Percentiles rank a stretch among this genome's conserved stretches.
Evolutionary conservation across 768 basidiomycete species (phyloP).

Genomic region (Vishniacozyma victoriae): DNA sequence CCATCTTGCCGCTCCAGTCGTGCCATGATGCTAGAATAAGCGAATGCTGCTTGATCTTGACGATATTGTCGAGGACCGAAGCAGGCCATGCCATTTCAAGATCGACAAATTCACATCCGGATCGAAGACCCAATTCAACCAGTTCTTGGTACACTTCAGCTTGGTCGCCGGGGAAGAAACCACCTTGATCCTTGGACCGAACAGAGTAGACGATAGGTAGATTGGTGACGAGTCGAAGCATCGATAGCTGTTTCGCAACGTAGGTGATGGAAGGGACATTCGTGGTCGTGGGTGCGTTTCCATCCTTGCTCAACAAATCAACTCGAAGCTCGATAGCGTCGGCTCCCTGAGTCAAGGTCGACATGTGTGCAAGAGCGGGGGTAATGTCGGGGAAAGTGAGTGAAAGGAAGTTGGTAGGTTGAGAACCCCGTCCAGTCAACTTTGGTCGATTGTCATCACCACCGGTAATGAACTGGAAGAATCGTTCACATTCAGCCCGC

Average conservation of each 20-base stretch:
- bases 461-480: constrained; percentile 84
- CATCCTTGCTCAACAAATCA: constrained; percentile 65
- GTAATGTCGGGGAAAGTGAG: constrained; percentile 85
- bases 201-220: constrained; percentile 92
- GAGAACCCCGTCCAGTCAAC: constrained; percentile 44
- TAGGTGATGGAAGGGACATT: constrained; percentile 64
- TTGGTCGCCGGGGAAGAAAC: constrained; percentile 76
- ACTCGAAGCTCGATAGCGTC: constrained; percentile 93
- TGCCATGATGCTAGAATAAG: constrained; percentile 90
- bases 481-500: constrained; percentile 64
- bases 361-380: constrained; percentile 61
- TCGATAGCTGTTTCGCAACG: constrained; percentile 72
- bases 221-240: constrained; percentile 65
- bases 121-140: constrained; percentile 67
- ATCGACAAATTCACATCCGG: constrained; percentile 89
- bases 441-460: constrained; percentile 56
- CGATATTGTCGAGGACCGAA: constrained; percentile 58
- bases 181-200: constrained; percentile 80
- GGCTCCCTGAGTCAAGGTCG: constrained; percentile 70
- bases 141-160: constrained; percentile 67
- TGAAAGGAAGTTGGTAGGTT: constrained; percentile 84
- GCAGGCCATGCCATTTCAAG: constrained; percentile 75
- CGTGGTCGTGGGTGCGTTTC: constrained; percentile 49
- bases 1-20: constrained; percentile 79
- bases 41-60: constrained; percentile 61